Conservation (phyloP, 257 asterid species). For the Capsicum chinense region DNA sequence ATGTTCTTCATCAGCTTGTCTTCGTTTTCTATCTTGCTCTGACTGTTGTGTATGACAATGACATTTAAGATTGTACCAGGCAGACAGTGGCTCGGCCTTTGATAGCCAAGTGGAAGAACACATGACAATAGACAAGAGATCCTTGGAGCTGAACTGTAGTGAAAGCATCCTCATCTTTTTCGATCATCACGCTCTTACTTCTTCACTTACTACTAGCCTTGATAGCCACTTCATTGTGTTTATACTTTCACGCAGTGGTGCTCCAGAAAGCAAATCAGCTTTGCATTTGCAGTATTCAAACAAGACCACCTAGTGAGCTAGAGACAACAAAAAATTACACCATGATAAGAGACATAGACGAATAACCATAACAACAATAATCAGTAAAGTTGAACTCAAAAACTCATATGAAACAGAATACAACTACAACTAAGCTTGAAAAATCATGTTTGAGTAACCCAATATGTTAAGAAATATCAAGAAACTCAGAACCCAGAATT, state of each 20-base stretch:
- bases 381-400: neutral
- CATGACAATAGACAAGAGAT: neutral
- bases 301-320: neutral
- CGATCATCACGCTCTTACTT: neutral
- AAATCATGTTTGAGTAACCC: neutral
- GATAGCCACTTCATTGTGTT: neutral
- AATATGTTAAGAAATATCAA: neutral
- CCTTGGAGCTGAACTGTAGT: conserved; percentile 19
- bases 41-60: conserved; percentile 18
- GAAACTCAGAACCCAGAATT: neutral
- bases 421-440: neutral
- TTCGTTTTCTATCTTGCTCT: conserved; percentile 33
- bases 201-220: neutral
- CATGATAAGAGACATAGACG: neutral
- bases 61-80: neutral
- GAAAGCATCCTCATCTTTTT: conserved; percentile 2
- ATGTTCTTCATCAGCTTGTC: conserved; percentile 33
- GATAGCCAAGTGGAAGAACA: neutral
- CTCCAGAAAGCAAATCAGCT: neutral
- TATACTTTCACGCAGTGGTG: neutral
- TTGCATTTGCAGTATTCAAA: neutral
- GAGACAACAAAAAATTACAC: neutral
- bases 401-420: neutral
- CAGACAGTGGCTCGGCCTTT: neutral
- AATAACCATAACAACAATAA: neutral